phyloP scores from a whole-genome alignment of 495 filamentous ascomycete species.

The Penicillium fimorum region DNA sequence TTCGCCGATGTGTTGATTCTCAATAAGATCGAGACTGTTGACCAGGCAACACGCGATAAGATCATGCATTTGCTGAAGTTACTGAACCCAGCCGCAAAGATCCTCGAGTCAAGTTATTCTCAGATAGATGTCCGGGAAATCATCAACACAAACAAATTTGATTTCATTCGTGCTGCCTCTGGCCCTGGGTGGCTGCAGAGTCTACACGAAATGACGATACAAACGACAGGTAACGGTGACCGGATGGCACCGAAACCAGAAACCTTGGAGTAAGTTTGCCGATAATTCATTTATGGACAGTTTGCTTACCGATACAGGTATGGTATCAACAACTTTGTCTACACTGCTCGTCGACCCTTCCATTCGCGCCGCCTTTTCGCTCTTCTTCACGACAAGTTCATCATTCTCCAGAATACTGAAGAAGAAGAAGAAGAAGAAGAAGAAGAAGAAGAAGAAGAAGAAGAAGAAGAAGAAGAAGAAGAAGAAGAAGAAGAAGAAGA shows the following conservation, averaged over 20 bases:
- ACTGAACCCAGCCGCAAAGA: conserved; percentile 52
- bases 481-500: conserved; percentile 41
- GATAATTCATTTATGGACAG: background rate
- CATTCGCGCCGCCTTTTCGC: conserved; percentile 49
- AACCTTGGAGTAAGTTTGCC: conserved; percentile 50
- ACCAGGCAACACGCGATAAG: conserved; percentile 33
- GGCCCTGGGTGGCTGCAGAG: conserved; percentile 50
- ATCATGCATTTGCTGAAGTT: conserved; percentile 46
- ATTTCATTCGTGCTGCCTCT: conserved; percentile 43
- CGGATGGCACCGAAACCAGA: conserved; percentile 54
- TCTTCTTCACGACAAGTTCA: conserved; percentile 54
- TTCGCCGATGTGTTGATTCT: conserved; percentile 60
- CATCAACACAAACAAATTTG: conserved; percentile 48
- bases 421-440: conserved; percentile 37
- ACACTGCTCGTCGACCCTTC: conserved; percentile 51
- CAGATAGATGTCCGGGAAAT: conserved; percentile 51
- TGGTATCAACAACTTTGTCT: conserved; percentile 57
- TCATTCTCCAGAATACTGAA: conserved; percentile 48
- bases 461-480: conserved; percentile 36
- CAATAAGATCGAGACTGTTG: conserved; percentile 53
- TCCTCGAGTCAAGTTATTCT: conserved; percentile 46
- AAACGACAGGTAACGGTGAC: conserved; percentile 41
- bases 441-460: conserved; percentile 37
- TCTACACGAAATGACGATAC: conserved; percentile 50
- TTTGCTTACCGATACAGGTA: conserved; percentile 31